Evolutionary conservation across 2,329 filamentous ascomycete genomes (phyloP).

Genomic region (Cladosporium sp.): DNA sequence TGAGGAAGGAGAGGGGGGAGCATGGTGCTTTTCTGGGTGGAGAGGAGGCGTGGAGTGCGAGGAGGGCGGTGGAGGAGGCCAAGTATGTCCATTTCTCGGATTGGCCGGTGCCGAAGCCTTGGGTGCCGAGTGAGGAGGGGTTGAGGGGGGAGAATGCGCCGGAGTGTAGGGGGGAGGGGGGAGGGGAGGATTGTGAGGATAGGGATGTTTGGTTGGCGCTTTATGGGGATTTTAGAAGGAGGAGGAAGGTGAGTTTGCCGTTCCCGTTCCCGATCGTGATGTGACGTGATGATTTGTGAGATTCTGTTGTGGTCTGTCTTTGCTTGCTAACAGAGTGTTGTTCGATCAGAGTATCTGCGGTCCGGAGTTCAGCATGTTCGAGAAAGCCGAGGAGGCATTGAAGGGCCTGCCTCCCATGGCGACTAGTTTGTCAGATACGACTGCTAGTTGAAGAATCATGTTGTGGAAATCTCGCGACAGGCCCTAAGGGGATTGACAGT

Average conservation of each 20-base stretch:
- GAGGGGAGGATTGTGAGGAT: constrained; percentile 16
- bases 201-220: constrained; percentile 36
- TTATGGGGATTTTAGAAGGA: constrained; percentile 29
- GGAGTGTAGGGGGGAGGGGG: background rate
- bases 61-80: constrained; percentile 53
- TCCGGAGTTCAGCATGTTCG: background rate
- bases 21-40: constrained; percentile 46
- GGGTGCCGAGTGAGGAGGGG: constrained; percentile 42
- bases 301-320: no score
- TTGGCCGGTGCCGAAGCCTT: constrained; percentile 65
- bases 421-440: background rate
- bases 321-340: no score
- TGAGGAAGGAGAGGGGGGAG: constrained; percentile 52
- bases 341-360: background rate
- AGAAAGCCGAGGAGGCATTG: background rate
- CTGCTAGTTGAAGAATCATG: no score
- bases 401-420: background rate
- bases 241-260: constrained; percentile 17
- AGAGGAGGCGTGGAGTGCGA: constrained; percentile 51
- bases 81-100: constrained; percentile 69
- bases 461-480: background rate
- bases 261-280: no score
- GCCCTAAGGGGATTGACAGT: background rate
- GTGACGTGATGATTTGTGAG: no score
- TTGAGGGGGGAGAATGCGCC: constrained; percentile 26